Evolutionary conservation across 164 flowering plant species (phyloP).

Genomic region (Macadamia integrifolia): DNA sequence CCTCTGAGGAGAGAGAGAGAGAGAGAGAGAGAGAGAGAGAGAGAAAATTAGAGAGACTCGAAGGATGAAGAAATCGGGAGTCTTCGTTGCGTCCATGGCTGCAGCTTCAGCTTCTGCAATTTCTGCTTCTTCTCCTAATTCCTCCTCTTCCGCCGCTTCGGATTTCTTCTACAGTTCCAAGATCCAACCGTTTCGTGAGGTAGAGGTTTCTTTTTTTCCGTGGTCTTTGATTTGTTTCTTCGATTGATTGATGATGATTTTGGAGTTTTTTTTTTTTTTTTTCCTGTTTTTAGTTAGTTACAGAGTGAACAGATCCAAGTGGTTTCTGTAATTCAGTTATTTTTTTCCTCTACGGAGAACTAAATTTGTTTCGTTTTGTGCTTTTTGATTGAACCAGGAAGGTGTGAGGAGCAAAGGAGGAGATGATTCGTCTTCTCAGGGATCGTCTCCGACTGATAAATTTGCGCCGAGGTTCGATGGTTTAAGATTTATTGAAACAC

Average conservation of each 20-base stretch:
- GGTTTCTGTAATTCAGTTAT: not conserved
- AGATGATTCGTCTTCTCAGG: conserved; percentile 7
- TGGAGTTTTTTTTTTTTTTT: not conserved
- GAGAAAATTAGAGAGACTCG: too few species aligned
- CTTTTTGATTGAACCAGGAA: conserved; percentile 6
- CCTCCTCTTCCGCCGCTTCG: conserved; percentile 2
- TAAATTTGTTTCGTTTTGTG: not conserved
- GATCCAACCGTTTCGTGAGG: conserved; percentile 3
- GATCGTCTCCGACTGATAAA: conserved; percentile 12
- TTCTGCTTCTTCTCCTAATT: conserved; percentile 7
- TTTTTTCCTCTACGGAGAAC: not conserved
- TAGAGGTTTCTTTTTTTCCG: not conserved
- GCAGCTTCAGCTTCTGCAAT: conserved; percentile 23
- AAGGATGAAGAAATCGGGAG: conserved; percentile 20
- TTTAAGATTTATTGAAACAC: conserved; percentile 43
- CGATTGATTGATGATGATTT: not conserved
- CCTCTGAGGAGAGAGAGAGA: not conserved
- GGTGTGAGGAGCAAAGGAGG: conserved; percentile 1
- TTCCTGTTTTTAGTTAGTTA: not conserved
- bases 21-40: too few species aligned
- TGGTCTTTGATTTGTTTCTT: not conserved
- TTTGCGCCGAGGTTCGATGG: conserved; percentile 42
- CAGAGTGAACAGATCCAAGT: not conserved
- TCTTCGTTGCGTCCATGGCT: conserved; percentile 24
- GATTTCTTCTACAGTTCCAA: conserved; percentile 11